Evolutionary conservation across 2,329 filamentous ascomycete species (phyloP).

Genomic region (Coniochaeta prunicola): DNA sequence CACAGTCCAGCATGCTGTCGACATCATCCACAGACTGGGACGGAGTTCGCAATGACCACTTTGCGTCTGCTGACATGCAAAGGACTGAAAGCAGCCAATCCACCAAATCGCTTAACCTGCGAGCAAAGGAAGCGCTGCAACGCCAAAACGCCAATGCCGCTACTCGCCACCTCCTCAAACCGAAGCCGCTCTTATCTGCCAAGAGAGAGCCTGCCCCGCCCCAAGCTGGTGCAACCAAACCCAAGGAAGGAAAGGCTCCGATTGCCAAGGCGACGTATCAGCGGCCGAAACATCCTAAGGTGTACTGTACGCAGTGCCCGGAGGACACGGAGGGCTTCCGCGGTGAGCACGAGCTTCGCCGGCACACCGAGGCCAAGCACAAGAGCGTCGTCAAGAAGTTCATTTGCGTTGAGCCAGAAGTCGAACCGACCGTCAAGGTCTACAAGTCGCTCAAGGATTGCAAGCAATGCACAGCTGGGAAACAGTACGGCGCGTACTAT

Average conservation of each 20-base stretch:
- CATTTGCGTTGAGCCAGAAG: conserved; percentile 47
- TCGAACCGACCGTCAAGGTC: conserved; percentile 37
- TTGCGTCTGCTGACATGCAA: conserved; percentile 20
- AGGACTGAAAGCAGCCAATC: conserved; percentile 42
- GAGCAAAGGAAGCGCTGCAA: conserved; percentile 39
- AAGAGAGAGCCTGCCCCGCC: conserved; percentile 12
- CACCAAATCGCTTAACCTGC: conserved; percentile 34
- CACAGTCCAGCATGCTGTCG: neutral
- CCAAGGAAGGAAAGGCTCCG: conserved; percentile 33
- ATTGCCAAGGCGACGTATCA: conserved; percentile 38
- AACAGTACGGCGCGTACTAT: conserved; percentile 86
- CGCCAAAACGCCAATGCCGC: conserved; percentile 35
- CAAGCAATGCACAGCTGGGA: conserved; percentile 71
- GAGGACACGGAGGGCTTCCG: conserved; percentile 74
- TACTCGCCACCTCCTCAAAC: conserved; percentile 28
- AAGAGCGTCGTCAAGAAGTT: conserved; percentile 45
- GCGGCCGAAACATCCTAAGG: conserved; percentile 64
- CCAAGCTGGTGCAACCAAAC: conserved; percentile 12
- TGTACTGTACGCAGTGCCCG: conserved; percentile 62
- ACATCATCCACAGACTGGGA: neutral
- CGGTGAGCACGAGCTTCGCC: conserved; percentile 73
- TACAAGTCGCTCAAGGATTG: conserved; percentile 67
- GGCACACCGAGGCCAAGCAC: conserved; percentile 63
- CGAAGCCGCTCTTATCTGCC: conserved; percentile 30
- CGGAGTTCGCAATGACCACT: neutral